These are phyloP conservation scores for Coniella vitis DNA, from an alignment of 2,329 filamentous ascomycete species.

Conservation along the genomic window DNA sequence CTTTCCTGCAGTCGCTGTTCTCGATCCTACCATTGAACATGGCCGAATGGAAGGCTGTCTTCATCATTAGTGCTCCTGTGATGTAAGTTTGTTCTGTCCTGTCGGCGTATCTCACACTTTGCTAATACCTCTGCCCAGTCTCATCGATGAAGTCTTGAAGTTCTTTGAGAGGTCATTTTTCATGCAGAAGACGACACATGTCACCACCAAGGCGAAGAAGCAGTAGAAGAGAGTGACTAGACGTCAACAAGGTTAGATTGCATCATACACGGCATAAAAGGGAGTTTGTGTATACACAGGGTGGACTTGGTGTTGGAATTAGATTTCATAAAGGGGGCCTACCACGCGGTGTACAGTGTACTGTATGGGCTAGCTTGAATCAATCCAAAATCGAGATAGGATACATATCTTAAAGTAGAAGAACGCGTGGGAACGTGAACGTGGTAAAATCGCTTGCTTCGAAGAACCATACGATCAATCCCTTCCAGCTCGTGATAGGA, in stretches of 20 bases:
- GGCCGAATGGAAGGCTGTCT: constrained; percentile 87
- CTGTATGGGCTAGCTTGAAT: background rate
- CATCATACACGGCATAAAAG: constrained; percentile 14
- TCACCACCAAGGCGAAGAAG: constrained; percentile 43
- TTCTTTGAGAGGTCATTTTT: constrained; percentile 64
- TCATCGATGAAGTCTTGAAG: constrained; percentile 83
- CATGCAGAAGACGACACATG: constrained; percentile 40
- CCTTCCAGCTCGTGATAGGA: no score
- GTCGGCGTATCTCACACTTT: background rate
- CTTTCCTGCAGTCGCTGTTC: constrained; percentile 82
- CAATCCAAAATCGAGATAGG: no score
- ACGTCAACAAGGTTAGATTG: constrained; percentile 2
- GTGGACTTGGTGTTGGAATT: constrained; percentile 5
- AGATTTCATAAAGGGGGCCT: constrained; percentile 5
- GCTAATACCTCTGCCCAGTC: constrained; percentile 32
- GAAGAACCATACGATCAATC: no score
- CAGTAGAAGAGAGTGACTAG: constrained; percentile 31
- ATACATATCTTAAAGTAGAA: background rate
- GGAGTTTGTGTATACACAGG: constrained; percentile 10
- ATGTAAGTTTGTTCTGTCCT: constrained; percentile 55
- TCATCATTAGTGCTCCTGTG: constrained; percentile 83
- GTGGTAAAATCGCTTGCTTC: no score
- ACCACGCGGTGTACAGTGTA: background rate
- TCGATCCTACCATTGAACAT: constrained; percentile 81
- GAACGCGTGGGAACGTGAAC: no score